Percentiles rank a stretch among this genome's conserved stretches.
These are phyloP conservation scores for Citrullus colocynthis DNA, from an alignment of 306 rosid genomes.

Conservation along the genomic window DNA sequence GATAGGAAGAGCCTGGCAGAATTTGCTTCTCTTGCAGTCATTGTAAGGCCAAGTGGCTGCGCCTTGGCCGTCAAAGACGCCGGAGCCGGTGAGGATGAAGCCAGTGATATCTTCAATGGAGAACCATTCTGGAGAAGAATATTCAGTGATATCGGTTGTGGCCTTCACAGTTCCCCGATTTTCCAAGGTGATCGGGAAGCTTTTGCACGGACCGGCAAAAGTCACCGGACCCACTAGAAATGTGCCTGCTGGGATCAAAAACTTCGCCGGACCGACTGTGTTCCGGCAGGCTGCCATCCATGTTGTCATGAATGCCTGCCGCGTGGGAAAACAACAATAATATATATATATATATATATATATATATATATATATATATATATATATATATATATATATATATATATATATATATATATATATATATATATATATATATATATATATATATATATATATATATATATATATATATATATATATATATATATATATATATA, in stretches of 20 bases:
- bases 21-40: constrained; percentile 6
- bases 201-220: constrained; percentile 57
- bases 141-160: constrained; percentile 31
- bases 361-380: too few species aligned
- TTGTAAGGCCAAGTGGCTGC: constrained; percentile 21
- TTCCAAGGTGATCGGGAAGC: constrained; percentile 38
- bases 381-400: too few species aligned
- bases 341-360: too few species aligned
- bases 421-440: too few species aligned
- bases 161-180: constrained; percentile 34
- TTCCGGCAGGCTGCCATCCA: constrained; percentile 53
- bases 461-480: too few species aligned
- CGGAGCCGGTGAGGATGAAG: constrained; percentile 33
- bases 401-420: too few species aligned
- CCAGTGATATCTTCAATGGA: constrained; percentile 21
- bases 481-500: too few species aligned
- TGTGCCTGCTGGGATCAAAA: constrained; percentile 44
- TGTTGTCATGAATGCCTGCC: constrained; percentile 54
- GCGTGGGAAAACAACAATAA: background rate
- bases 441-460: too few species aligned
- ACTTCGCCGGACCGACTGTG: constrained; percentile 17
- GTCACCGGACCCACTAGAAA: constrained; percentile 29
- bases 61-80: constrained; percentile 68
- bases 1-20: constrained; percentile 29
- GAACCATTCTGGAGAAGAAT: constrained; percentile 45